Evolutionary conservation across 164 flowering plant genomes (phyloP).

Genomic region (Dillenia turbinata): DNA sequence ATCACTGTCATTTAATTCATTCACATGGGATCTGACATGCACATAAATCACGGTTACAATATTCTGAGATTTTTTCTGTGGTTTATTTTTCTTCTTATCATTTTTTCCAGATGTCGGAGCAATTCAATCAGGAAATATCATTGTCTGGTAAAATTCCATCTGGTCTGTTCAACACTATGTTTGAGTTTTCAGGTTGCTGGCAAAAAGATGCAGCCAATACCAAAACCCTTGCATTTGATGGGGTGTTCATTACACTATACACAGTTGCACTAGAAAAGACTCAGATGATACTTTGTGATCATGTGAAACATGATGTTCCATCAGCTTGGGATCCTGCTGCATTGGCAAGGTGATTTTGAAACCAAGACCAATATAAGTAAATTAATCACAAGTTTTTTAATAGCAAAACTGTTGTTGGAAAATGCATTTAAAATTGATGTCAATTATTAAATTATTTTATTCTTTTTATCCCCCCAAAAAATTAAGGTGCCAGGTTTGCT

Average conservation of each 20-base stretch:
- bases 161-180: conserved; percentile 86
- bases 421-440: no score
- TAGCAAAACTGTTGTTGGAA: no score
- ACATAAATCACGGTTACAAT: no score
- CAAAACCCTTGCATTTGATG: conserved; percentile 92
- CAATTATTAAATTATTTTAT: no score
- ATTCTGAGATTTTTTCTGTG: background rate
- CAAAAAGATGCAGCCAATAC: conserved; percentile 95
- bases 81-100: conserved; percentile 2
- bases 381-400: no score
- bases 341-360: conserved; percentile 61
- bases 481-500: no score
- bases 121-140: conserved; percentile 84
- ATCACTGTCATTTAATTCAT: no score
- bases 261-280: conserved; percentile 80
- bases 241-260: conserved; percentile 80
- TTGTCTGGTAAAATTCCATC: conserved; percentile 90
- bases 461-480: no score
- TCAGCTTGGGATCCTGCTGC: conserved; percentile 96
- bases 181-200: conserved; percentile 87
- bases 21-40: background rate
- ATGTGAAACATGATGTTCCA: conserved; percentile 88
- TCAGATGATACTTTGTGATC: conserved; percentile 70
- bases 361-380: no score
- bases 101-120: conserved; percentile 79